phyloP scores from a whole-genome alignment of 768 basidiomycete species.

The Pholiota molesta region DNA sequence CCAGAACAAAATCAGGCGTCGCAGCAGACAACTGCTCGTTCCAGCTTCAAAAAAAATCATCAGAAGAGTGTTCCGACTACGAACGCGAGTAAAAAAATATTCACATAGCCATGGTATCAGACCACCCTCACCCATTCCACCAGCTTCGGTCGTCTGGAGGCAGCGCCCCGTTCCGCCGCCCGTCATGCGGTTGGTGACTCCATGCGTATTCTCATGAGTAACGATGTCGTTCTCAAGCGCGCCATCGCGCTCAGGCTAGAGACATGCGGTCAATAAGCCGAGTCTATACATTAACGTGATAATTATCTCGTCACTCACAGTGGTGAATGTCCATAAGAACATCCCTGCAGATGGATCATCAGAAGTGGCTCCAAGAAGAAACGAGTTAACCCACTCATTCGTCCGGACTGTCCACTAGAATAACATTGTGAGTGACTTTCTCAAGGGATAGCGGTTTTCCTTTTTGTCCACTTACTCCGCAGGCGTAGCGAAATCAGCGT shows the following conservation, averaged over 20 bases:
- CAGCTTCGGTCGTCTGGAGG: constrained; percentile 63
- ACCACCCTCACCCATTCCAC: constrained; percentile 74
- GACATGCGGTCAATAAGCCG: neutral
- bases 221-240: constrained; percentile 62
- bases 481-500: constrained; percentile 42
- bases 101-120: constrained; percentile 51
- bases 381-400: constrained; percentile 11
- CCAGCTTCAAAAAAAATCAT: constrained; percentile 32
- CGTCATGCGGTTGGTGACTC: constrained; percentile 50
- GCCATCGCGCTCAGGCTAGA: constrained; percentile 55
- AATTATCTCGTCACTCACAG: constrained; percentile 15
- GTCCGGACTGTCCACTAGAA: constrained; percentile 16
- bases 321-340: constrained; percentile 35
- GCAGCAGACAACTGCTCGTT: constrained; percentile 41
- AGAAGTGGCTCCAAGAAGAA: neutral
- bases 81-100: constrained; percentile 9
- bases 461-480: neutral
- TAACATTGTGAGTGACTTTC: neutral
- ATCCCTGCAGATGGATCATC: constrained; percentile 22
- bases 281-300: neutral
- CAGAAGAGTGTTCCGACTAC: neutral
- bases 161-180: constrained; percentile 60
- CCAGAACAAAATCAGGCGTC: constrained; percentile 43
- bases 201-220: constrained; percentile 50
- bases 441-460: neutral